Conservation (phyloP, 2,329 filamentous ascomycete species). For the Xylariaceae sp. region DNA sequence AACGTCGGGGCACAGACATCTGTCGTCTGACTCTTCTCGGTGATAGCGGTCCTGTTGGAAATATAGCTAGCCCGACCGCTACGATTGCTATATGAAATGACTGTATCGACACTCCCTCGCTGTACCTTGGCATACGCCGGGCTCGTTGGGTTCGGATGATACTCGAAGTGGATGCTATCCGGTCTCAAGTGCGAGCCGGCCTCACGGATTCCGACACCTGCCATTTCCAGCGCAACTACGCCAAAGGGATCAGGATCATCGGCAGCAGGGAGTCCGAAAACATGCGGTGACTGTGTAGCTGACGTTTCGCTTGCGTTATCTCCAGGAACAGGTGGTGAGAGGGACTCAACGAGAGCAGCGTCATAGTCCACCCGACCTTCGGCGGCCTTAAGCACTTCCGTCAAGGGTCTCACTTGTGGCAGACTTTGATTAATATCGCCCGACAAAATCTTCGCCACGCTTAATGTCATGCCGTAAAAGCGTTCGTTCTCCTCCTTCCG, state of each 20-base stretch:
- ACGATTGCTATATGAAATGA: slow-evolving; percentile 54
- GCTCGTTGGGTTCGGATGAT: slow-evolving; percentile 69
- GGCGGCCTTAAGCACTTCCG: slow-evolving; percentile 81
- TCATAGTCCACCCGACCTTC: slow-evolving; percentile 79
- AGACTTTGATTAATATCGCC: slow-evolving; percentile 51
- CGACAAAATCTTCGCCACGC: slow-evolving; percentile 52
- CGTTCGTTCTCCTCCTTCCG: slow-evolving; percentile 55
- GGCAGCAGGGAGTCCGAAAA: slow-evolving; percentile 71
- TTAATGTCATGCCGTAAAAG: slow-evolving; percentile 48
- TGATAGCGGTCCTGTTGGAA: slow-evolving; percentile 55
- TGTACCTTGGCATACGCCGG: slow-evolving; percentile 57
- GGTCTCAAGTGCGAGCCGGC: slow-evolving; percentile 74
- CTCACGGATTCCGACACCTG: slow-evolving; percentile 83
- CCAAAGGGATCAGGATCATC: slow-evolving; percentile 91
- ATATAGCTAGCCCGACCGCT: slow-evolving; percentile 72
- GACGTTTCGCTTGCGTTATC: slow-evolving; percentile 58
- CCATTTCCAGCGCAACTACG: slow-evolving; percentile 82
- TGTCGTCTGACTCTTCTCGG: slow-evolving; percentile 64
- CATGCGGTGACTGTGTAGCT: slow-evolving; percentile 36
- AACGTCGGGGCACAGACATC: slow-evolving; percentile 62
- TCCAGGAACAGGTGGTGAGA: slow-evolving; percentile 66
- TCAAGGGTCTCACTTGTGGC: slow-evolving; percentile 55
- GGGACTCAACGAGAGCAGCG: slow-evolving; percentile 56
- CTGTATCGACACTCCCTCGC: slow-evolving; percentile 66
- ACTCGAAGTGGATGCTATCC: slow-evolving; percentile 75